Base-by-base conservation (phyloP, 2,329 filamentous ascomycete species). In the Monilinia fructigena region DNA sequence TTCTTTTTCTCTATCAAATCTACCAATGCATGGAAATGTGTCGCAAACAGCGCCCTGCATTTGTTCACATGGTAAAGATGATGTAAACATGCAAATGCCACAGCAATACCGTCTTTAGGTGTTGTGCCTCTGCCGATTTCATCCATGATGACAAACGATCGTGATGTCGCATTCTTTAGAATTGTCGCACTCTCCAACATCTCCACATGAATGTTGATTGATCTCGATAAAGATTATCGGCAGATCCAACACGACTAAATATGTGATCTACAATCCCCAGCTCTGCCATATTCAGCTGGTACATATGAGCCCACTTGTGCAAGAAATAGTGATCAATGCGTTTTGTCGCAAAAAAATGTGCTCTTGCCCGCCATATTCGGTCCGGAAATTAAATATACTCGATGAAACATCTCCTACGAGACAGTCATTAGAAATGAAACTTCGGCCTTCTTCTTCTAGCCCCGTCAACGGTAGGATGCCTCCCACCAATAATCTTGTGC, bases 361-460 rank as follows among this genome's bases (percentile, higher is more conserved):
- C 90, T 94, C 79, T 99, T 99, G 58, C 95, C 95, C 1, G 90
- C 95, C 95, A 99, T 99, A 78, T 99, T 99, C n/a, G 95, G 95
- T 0, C 95, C 81, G 72, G 91, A 85, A 85, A 94, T 80, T 77
- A 86, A 73, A 88, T 89, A 81, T 79, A 91, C 64, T 81, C 82
- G 73, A 80, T 86, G 82, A 81, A 81, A 90, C 78, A 82, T 82
- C 63, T n/a, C 90, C 90, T 3, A 97, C 83, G 48, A 90, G 82
- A 77, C 92, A 96, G 79, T 97, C 91, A 73, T 98, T 98, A 60
- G 87, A 84, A 55, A 92, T 88, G 75, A 98, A 98, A 14, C 80
- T 87, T 40, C 92, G 87, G 1, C 94, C 94, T 75, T 93, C 88
- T 70, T 90, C 87, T 70, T 86, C 82, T 2, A 99, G 82, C 0